Conservation (phyloP, 257 asterid species). For the Ocimum tenuiflorum region DNA sequence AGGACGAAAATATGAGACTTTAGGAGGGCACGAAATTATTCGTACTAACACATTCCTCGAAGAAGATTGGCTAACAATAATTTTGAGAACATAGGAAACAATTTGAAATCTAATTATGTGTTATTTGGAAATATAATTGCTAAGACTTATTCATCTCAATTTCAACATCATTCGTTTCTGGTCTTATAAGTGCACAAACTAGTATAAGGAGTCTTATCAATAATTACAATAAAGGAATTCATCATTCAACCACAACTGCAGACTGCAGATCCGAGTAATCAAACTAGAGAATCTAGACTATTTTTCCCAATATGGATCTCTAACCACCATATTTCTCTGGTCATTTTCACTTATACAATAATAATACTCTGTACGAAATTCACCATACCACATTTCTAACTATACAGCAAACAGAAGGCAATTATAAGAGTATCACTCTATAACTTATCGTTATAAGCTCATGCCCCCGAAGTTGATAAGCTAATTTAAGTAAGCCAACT, state of each 20-base stretch:
- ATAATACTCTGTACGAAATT: not conserved
- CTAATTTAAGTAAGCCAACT: not conserved
- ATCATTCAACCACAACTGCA: not conserved
- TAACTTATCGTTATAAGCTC: too few species aligned
- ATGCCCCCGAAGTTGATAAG: not conserved
- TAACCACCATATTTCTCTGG: not conserved
- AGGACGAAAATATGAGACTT: not conserved
- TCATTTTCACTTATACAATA: not conserved
- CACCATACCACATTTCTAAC: not conserved
- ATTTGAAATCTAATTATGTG: too few species aligned
- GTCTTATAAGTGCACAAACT: not conserved
- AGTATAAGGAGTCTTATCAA: not conserved
- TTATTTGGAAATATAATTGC: too few species aligned
- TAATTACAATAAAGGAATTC: not conserved
- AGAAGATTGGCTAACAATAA: not conserved
- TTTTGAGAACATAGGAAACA: not conserved
- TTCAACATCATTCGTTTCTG: not conserved
- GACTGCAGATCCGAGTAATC: not conserved
- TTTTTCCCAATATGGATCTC: not conserved
- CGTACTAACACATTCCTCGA: not conserved
- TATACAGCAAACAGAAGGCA: not conserved
- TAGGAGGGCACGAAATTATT: not conserved
- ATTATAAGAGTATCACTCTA: too few species aligned
- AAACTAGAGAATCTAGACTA: not conserved
- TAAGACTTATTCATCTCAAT: too few species aligned